These are phyloP conservation scores for Spergularia azorica DNA, from an alignment of 179 eudicot species.

Conservation along the genomic window DNA sequence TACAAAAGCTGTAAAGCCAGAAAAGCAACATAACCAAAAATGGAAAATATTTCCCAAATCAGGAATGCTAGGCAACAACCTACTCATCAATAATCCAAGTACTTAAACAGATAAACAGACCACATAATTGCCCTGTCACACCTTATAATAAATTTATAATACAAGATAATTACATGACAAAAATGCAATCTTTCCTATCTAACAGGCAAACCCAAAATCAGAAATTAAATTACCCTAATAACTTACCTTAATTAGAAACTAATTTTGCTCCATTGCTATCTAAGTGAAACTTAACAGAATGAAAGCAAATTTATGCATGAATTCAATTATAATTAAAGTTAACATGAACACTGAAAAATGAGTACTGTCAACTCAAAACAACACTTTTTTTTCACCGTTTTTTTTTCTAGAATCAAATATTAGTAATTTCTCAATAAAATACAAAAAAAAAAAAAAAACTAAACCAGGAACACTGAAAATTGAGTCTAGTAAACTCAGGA, in stretches of 20 bases:
- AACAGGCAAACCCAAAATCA: neutral
- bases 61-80: constrained; percentile 21
- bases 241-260: constrained; percentile 2
- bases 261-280: neutral
- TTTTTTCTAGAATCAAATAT: neutral
- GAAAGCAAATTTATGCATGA: neutral
- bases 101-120: constrained; percentile 11
- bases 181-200: constrained; percentile 11
- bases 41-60: constrained; percentile 30
- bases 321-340: neutral
- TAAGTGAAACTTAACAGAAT: too few relatives aligned
- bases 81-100: constrained; percentile 22
- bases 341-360: neutral
- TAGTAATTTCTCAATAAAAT: neutral
- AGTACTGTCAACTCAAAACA: constrained; percentile 5
- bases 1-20: constrained; percentile 33
- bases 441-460: too few relatives aligned
- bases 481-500: neutral
- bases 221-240: neutral
- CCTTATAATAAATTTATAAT: neutral
- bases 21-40: constrained; percentile 30
- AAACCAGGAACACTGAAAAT: too few relatives aligned
- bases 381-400: neutral
- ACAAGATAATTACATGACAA: constrained; percentile 20
- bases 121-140: constrained; percentile 18